Conservation (phyloP, 1,139 yeast species). For the Blastobotrys elegans region DNA sequence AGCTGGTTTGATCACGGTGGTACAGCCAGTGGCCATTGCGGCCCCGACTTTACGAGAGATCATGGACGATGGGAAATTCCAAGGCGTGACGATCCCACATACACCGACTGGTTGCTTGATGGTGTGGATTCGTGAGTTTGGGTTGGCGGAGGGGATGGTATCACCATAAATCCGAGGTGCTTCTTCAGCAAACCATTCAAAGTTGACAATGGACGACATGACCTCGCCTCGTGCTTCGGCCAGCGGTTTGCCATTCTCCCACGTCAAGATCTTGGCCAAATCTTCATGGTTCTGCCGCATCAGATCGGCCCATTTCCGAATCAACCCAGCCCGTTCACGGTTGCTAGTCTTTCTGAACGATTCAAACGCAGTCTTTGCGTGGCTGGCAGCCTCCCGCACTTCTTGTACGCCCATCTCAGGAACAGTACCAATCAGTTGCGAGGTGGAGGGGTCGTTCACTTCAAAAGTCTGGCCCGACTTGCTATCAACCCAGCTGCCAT, state of each 20-base stretch:
- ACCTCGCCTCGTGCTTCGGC: slow-evolving; percentile 76
- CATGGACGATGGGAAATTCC: slow-evolving; percentile 97
- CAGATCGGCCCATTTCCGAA: slow-evolving; percentile 56
- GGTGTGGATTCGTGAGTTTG: slow-evolving; percentile 57
- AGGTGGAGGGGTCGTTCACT: slow-evolving; percentile 75
- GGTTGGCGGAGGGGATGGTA: slow-evolving; percentile 58
- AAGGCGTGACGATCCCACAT: slow-evolving; percentile 87
- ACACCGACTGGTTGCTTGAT: slow-evolving; percentile 82
- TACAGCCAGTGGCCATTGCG: slow-evolving; percentile 90
- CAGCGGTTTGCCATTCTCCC: slow-evolving; percentile 82
- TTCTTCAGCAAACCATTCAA: slow-evolving; percentile 85
- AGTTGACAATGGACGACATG: slow-evolving; percentile 69
- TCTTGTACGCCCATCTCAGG: slow-evolving; percentile 53
- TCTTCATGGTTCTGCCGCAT: slow-evolving; percentile 67
- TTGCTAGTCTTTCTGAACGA: slow-evolving; percentile 53
- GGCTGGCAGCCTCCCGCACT: slow-evolving; percentile 45
- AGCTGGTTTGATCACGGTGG: slow-evolving; percentile 86
- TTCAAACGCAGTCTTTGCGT: slow-evolving; percentile 57
- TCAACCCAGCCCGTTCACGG: slow-evolving; percentile 61
- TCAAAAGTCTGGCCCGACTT: slow-evolving; percentile 51
- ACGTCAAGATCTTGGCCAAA: slow-evolving; percentile 63
- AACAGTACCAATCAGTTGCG: slow-evolving; percentile 49
- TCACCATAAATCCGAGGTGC: slow-evolving; percentile 76
- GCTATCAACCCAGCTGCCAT: slow-evolving; percentile 65
- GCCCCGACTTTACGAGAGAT: slow-evolving; percentile 88